Conservation (phyloP, 306 rosid genomes). For the Arachis hypogaea region DNA sequence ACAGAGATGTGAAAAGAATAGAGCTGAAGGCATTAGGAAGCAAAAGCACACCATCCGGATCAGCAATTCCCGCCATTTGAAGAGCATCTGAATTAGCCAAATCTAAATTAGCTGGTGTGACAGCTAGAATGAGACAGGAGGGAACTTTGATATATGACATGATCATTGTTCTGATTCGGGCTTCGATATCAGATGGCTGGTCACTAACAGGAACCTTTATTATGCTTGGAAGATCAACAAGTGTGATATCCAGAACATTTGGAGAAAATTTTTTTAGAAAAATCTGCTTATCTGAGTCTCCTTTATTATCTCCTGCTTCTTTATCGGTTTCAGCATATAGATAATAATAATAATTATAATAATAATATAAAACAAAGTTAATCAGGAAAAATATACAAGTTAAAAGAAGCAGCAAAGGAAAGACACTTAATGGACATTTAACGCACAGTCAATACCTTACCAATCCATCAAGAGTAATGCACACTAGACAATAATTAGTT, state of each 20-base stretch:
- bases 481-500: neutral
- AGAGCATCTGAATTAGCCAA: constrained; percentile 98
- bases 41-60: constrained; percentile 81
- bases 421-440: neutral
- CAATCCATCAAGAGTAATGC: neutral
- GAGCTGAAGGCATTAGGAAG: constrained; percentile 24
- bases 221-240: constrained; percentile 95
- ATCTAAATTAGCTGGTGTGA: constrained; percentile 95
- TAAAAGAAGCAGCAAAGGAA: neutral
- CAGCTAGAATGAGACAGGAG: constrained; percentile 86
- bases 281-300: constrained; percentile 91
- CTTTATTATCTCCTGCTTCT: constrained; percentile 93
- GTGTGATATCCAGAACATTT: constrained; percentile 93
- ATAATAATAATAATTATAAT: neutral
- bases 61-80: constrained; percentile 96
- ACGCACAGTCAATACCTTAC: neutral
- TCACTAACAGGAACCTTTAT: constrained; percentile 99
- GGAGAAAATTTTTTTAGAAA: constrained; percentile 91
- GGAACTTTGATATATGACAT: constrained; percentile 88
- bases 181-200: constrained; percentile 95
- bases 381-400: neutral
- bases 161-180: constrained; percentile 91
- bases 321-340: constrained; percentile 87
- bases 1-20: constrained; percentile 7
- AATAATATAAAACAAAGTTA: neutral